A percentile compares a stretch with the other conserved stretches of the same genome.
Conservation (phyloP, 2,329 filamentous ascomycete genomes). For the Cytospora piceicola region DNA sequence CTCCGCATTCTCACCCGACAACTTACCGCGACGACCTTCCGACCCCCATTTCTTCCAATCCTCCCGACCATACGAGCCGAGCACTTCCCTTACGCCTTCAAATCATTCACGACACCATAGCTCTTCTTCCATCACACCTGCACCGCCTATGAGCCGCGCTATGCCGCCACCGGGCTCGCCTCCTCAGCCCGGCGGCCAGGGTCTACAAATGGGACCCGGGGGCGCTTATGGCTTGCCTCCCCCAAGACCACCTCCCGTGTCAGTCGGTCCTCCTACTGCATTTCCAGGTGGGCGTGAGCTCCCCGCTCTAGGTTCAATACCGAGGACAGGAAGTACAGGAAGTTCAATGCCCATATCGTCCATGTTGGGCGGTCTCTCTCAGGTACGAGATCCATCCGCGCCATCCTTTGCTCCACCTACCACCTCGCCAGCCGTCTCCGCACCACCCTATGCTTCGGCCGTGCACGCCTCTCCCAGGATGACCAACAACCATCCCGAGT, state of each 20-base stretch:
- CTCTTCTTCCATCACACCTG: slow-evolving; percentile 49
- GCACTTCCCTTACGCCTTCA: slow-evolving; percentile 37
- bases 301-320: slow-evolving; percentile 54
- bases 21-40: slow-evolving; percentile 45
- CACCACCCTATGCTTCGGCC: slow-evolving; percentile 50
- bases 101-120: slow-evolving; percentile 49
- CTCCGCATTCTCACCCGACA: slow-evolving; percentile 37
- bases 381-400: slow-evolving; percentile 41
- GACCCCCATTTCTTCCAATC: slow-evolving; percentile 49
- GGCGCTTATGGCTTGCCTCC: slow-evolving; percentile 50
- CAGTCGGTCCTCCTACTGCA: slow-evolving; percentile 48
- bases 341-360: slow-evolving; percentile 66
- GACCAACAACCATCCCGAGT: slow-evolving; percentile 60
- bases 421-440: slow-evolving; percentile 44
- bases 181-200: slow-evolving; percentile 41
- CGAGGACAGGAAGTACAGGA: slow-evolving; percentile 51
- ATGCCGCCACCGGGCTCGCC: slow-evolving; percentile 55
- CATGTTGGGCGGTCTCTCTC: slow-evolving; percentile 59
- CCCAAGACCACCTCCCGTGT: slow-evolving; percentile 49
- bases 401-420: slow-evolving; percentile 49
- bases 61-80: slow-evolving; percentile 41
- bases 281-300: slow-evolving; percentile 57
- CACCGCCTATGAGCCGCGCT: slow-evolving; percentile 43
- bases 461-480: slow-evolving; percentile 61
- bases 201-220: slow-evolving; percentile 35